Conservation (phyloP, 1,139 yeast species). For the Candida neerlandica region DNA sequence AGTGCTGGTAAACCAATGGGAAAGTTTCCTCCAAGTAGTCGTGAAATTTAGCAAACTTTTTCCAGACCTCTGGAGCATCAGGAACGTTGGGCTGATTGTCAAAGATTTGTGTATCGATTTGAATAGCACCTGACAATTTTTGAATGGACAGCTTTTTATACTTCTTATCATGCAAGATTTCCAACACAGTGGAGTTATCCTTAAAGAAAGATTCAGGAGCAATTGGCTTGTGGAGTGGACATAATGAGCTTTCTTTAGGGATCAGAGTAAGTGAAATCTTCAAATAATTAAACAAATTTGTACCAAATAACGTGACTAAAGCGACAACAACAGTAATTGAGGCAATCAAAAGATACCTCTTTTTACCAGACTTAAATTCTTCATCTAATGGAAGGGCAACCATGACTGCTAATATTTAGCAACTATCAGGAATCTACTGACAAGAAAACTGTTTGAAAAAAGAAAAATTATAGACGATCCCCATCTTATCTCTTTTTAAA, state of each 20-base stretch:
- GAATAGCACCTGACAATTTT: conserved; percentile 45
- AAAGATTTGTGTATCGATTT: conserved; percentile 45
- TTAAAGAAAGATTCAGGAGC: conserved; percentile 32
- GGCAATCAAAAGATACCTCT: conserved; percentile 8
- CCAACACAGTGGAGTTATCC: conserved; percentile 39
- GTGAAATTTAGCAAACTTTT: conserved; percentile 55
- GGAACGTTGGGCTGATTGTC: conserved; percentile 49
- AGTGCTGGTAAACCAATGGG: conserved; percentile 55
- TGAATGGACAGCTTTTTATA: conserved; percentile 39
- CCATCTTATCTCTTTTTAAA: too few relatives aligned
- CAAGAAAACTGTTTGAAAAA: too few relatives aligned
- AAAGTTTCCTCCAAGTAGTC: conserved; percentile 55
- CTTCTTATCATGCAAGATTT: conserved; percentile 31
- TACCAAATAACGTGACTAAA: conserved; percentile 23
- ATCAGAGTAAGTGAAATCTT: conserved; percentile 26
- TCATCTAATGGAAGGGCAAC: conserved; percentile 21
- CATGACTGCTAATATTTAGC: conserved; percentile 14
- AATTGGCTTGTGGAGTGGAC: conserved; percentile 34
- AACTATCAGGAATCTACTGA: not conserved
- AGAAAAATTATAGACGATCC: too few relatives aligned
- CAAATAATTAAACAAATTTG: conserved; percentile 25
- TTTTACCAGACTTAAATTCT: conserved; percentile 8
- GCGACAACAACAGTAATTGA: conserved; percentile 17
- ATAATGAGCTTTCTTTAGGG: conserved; percentile 20
- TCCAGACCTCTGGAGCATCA: conserved; percentile 41